A percentile compares a stretch with the other conserved stretches of the same genome.
phyloP scores from a whole-genome alignment of 257 asterid species.

The Lycium barbarum region DNA sequence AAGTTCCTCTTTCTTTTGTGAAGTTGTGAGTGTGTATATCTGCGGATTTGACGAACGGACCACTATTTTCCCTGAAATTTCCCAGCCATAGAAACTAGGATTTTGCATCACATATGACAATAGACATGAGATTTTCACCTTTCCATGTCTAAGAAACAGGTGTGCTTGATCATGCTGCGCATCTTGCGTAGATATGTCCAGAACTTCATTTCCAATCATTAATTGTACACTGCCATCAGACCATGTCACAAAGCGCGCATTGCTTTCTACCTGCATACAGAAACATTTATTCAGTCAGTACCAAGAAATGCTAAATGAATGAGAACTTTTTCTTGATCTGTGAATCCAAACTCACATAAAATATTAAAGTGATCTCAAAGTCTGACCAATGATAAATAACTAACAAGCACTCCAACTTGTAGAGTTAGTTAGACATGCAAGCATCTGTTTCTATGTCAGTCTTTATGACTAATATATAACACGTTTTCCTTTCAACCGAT shows the following conservation, averaged over 20 bases:
- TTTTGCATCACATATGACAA: constrained; percentile 14
- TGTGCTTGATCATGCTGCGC: constrained; percentile 95
- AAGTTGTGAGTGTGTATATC: neutral
- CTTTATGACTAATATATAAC: neutral
- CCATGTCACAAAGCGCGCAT: constrained; percentile 99
- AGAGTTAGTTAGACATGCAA: constrained; percentile 21
- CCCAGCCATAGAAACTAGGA: neutral
- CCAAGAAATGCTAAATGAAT: constrained; percentile 24
- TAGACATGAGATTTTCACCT: constrained; percentile 48
- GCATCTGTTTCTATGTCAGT: constrained; percentile 7
- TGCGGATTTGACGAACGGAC: neutral
- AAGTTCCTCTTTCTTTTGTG: neutral
- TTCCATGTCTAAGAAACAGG: constrained; percentile 93
- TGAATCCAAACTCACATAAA: constrained; percentile 2
- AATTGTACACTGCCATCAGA: constrained; percentile 97
- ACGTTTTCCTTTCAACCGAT: neutral
- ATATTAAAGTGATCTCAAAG: neutral
- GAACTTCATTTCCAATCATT: constrained; percentile 96
- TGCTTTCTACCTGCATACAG: constrained; percentile 79
- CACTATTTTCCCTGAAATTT: neutral
- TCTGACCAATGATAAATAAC: constrained; percentile 24
- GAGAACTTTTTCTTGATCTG: neutral
- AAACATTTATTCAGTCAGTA: constrained; percentile 8
- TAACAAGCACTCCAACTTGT: constrained; percentile 17
- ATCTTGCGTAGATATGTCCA: constrained; percentile 93